Evolutionary conservation across 345 rosid species (phyloP).

Genomic region (Jatropha curcas): DNA sequence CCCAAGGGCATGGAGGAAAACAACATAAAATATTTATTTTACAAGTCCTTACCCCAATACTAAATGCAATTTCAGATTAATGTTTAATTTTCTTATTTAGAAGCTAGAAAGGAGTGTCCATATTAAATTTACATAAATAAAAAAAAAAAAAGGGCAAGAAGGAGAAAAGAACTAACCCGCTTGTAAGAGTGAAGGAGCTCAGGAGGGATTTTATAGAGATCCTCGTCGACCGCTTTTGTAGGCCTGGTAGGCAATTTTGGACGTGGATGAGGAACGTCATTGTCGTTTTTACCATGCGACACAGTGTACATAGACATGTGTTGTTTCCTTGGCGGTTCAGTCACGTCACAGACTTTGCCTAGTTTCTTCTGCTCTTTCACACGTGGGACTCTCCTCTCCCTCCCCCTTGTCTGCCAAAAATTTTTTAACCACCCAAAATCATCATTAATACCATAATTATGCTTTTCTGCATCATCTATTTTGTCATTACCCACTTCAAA

Average conservation of each 20-base stretch:
- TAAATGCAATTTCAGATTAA: no score
- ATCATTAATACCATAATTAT: constrained; percentile 8
- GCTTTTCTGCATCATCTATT: neutral
- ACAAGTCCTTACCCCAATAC: no score
- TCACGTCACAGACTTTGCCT: constrained; percentile 66
- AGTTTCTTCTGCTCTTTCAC: constrained; percentile 52
- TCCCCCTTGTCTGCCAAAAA: constrained; percentile 32
- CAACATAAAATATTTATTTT: no score
- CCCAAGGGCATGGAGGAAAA: no score
- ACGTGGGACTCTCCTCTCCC: constrained; percentile 42
- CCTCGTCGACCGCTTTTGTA: constrained; percentile 79
- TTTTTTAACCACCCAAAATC: neutral
- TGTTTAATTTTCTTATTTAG: no score
- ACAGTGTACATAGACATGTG: neutral
- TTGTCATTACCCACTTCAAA: neutral
- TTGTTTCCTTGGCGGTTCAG: constrained; percentile 41
- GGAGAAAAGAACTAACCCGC: constrained; percentile 9
- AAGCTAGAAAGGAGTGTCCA: no score
- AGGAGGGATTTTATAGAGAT: constrained; percentile 88
- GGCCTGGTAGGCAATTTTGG: constrained; percentile 22
- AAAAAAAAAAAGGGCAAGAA: no score
- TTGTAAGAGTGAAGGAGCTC: constrained; percentile 55
- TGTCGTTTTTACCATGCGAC: neutral
- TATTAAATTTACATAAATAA: no score
- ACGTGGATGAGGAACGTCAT: neutral